These are phyloP conservation scores for Capsicum rhomboideum DNA, from an alignment of 257 asterid species.

Conservation along the genomic window DNA sequence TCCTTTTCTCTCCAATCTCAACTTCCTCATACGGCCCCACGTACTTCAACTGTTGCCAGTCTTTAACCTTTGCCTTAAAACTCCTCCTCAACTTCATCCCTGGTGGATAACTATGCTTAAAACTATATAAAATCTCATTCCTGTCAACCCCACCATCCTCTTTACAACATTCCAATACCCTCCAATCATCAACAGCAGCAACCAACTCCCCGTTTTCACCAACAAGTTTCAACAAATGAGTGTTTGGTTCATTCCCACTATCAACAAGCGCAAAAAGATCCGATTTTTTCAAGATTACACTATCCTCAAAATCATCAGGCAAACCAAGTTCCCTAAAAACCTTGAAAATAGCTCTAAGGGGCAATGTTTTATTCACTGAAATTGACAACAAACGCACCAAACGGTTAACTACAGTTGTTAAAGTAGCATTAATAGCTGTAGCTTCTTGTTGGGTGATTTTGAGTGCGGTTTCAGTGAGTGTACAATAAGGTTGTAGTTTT, in stretches of 20 bases:
- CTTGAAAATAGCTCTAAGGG: slow-evolving; percentile 77
- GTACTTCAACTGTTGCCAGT: slow-evolving; percentile 74
- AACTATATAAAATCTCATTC: slow-evolving; percentile 41
- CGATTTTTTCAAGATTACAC: slow-evolving; percentile 47
- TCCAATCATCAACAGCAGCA: slow-evolving; percentile 72
- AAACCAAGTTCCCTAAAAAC: slow-evolving; percentile 80
- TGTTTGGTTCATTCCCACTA: slow-evolving; percentile 54
- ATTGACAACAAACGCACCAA: slow-evolving; percentile 64
- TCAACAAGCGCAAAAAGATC: slow-evolving; percentile 47
- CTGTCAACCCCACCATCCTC: slow-evolving; percentile 51
- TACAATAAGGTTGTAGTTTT: slow-evolving; percentile 48
- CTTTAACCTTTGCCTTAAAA: slow-evolving; percentile 57
- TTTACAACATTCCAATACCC: slow-evolving; percentile 60
- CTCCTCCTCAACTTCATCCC: slow-evolving; percentile 70
- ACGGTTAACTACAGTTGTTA: slow-evolving; percentile 42
- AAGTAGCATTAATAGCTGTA: slow-evolving; percentile 27
- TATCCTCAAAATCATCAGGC: slow-evolving; percentile 81
- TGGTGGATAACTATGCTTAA: slow-evolving; percentile 73
- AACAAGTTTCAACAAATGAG: slow-evolving; percentile 54
- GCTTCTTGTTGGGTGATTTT: slow-evolving; percentile 42
- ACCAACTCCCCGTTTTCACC: slow-evolving; percentile 30
- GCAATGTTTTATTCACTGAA: slow-evolving; percentile 55
- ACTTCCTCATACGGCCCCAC: slow-evolving; percentile 65
- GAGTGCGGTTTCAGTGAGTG: slow-evolving; percentile 48
- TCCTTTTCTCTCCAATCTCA: slow-evolving; percentile 28